phyloP scores from a whole-genome alignment of 1,284 basidiomycete genomes.

The Malassezia dermatis region DNA sequence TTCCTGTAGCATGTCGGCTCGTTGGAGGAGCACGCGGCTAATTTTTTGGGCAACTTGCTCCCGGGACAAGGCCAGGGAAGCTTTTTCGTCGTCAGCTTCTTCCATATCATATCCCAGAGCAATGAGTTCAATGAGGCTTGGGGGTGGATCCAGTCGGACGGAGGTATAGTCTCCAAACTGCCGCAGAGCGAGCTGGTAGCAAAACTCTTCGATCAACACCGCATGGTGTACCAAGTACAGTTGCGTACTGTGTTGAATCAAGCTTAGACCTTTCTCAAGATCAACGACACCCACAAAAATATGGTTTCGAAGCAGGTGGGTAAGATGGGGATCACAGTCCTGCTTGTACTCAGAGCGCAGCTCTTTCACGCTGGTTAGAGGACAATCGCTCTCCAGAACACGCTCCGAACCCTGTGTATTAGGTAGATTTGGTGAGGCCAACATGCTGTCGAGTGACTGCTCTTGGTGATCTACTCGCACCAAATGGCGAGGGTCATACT shows the following conservation, averaged over 20 bases:
- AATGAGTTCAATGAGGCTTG: constrained; percentile 62
- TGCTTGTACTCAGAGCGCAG: constrained; percentile 59
- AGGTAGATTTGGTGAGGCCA: constrained; percentile 17
- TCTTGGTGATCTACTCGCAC: constrained; percentile 79
- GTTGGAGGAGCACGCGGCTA: constrained; percentile 47
- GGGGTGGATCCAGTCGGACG: constrained; percentile 71
- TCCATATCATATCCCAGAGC: constrained; percentile 69
- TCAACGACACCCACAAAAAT: constrained; percentile 90
- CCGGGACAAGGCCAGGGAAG: constrained; percentile 30
- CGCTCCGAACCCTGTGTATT: constrained; percentile 34
- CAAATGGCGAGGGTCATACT: constrained; percentile 66
- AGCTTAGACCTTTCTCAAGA: constrained; percentile 60
- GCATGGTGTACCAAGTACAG: constrained; percentile 79
- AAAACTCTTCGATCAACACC: constrained; percentile 62
- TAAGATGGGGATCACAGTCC: constrained; percentile 57
- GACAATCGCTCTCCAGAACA: constrained; percentile 68
- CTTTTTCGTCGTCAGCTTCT: constrained; percentile 41
- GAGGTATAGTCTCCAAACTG: constrained; percentile 74
- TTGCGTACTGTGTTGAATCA: constrained; percentile 78
- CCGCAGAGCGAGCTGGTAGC: constrained; percentile 82
- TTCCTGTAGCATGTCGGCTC: constrained; percentile 76
- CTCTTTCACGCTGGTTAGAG: constrained; percentile 64
- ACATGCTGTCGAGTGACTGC: constrained; percentile 75
- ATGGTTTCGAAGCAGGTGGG: constrained; percentile 73
- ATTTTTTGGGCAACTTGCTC: constrained; percentile 55